phyloP scores from a whole-genome alignment of 176 grass and related monocot species.

The Triticum timopheevii region DNA sequence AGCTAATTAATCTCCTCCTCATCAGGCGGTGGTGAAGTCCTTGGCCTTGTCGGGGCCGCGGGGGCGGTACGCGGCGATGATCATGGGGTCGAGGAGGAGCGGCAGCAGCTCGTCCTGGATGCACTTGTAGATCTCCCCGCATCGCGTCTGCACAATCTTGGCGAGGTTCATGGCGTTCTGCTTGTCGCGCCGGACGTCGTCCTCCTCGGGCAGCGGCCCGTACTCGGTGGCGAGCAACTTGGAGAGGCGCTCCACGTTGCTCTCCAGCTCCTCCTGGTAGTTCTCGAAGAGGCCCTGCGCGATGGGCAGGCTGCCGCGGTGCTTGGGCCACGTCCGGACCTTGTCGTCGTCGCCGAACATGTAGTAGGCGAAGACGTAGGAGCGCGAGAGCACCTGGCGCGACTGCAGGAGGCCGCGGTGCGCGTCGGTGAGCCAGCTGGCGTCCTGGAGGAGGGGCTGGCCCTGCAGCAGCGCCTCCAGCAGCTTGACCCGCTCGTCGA shows the following conservation, averaged over 20 bases:
- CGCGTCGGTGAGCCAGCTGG: slow-evolving; percentile 18
- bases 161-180: slow-evolving; percentile 8
- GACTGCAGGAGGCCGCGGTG: slow-evolving; percentile 28
- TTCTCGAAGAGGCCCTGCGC: slow-evolving; percentile 51
- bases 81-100: not conserved
- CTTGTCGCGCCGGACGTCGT: not conserved
- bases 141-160: slow-evolving; percentile 21
- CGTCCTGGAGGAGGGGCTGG: not conserved
- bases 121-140: slow-evolving; percentile 31
- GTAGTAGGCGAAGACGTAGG: slow-evolving; percentile 57
- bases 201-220: not conserved
- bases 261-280: slow-evolving; percentile 41
- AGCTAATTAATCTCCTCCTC: no score
- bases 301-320: not conserved
- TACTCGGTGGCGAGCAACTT: not conserved
- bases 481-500: not conserved
- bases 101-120: slow-evolving; percentile 54
- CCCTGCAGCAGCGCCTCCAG: not conserved
- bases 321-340: not conserved
- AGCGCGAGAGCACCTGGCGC: slow-evolving; percentile 31
- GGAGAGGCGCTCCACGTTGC: slow-evolving; percentile 36
- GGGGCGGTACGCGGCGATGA: slow-evolving; percentile 26
- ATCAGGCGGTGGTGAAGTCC: not conserved
- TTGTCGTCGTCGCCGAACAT: slow-evolving; percentile 47
- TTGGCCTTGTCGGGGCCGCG: slow-evolving; percentile 29